Evolutionary conservation across 768 basidiomycete genomes (phyloP).

Genomic region (Lanmaoa pseudosensibilis): DNA sequence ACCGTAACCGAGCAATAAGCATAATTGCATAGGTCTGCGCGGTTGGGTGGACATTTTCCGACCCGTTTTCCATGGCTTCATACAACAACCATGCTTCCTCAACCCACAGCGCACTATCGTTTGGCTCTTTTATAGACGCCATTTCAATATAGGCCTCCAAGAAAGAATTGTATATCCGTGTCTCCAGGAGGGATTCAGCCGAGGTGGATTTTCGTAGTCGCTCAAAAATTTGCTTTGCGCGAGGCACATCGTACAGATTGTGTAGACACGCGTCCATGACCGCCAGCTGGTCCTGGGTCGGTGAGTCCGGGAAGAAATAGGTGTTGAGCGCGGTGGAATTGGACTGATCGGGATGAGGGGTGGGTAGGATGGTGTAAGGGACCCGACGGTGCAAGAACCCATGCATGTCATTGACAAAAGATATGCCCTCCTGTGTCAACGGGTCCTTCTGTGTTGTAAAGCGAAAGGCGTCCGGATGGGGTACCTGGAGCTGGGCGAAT

Average conservation of each 20-base stretch:
- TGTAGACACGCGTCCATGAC: constrained; percentile 85
- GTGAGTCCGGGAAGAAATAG: constrained; percentile 62
- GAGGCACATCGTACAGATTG: constrained; percentile 70
- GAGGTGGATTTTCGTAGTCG: constrained; percentile 48
- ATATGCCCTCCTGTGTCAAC: constrained; percentile 12
- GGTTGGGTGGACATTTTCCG: constrained; percentile 51
- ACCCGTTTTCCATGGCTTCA: constrained; percentile 49
- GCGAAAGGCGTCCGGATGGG: constrained; percentile 41
- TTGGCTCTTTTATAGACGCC: constrained; percentile 48
- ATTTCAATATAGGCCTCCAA: constrained; percentile 63
- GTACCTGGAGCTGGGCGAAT: constrained; percentile 36
- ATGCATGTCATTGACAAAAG: constrained; percentile 41
- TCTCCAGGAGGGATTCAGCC: constrained; percentile 47
- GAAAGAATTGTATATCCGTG: constrained; percentile 61
- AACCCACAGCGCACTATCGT: constrained; percentile 54
- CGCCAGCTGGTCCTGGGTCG: constrained; percentile 65
- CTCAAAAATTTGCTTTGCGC: constrained; percentile 74
- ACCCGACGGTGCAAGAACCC: constrained; percentile 49
- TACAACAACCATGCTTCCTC: constrained; percentile 64
- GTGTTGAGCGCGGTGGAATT: constrained; percentile 40
- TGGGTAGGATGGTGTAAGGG: constrained; percentile 60
- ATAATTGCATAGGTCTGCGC: constrained; percentile 67
- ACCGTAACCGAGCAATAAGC: constrained; percentile 60
- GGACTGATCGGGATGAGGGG: constrained; percentile 58
- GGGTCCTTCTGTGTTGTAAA: constrained; percentile 30